Base-by-base conservation (phyloP, 2,329 filamentous ascomycete species). In the Fusarium multiceps region DNA sequence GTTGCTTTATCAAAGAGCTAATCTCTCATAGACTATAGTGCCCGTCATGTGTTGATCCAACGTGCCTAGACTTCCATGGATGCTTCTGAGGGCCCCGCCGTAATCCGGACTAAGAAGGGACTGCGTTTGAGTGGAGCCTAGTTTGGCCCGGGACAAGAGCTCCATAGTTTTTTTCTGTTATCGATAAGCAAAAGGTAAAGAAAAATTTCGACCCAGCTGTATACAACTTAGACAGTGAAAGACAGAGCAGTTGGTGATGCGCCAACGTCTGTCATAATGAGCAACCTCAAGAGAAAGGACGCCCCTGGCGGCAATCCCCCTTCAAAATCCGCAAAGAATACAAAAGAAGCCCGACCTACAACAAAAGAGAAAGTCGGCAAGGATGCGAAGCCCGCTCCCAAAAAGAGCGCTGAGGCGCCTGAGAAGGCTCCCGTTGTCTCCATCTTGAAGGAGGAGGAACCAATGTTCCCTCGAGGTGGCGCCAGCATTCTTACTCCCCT, bases 401-500 rank as follows among this genome's bases (percentile, higher is more conserved):
- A 77, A 60, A 75, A 75, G 61, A 66, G 64, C 47, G 69, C 60
- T 53, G 72, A 74, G 53, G 76, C 60, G 76, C 78, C 73, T 63
- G 76, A 55, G 23, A 77, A 79, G 64, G 75, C 73, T 10, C 77
- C 80, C 16, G 71, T 82, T 30, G 77, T 87, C 57, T 84, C 85
- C 40, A 77, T 83, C 13, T 77, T 88, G 53, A 89, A 86, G 78
- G 91, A 96, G 71, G 96, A 98, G 72, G 96, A 98, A 78, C 90
- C 90, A 34, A 86, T 95, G 46, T 99, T 99, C 76, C 95, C 96
- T 72, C 89, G 96, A 85, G 96, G 96, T 59, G 97, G 96, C 45
- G 95, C 90, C 55, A 97, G 93, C 77, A 86, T 97, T 55, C 83
- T 99, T 78, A 98, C 96, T 3, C 94, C 96, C 21, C 84, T 99